These are phyloP conservation scores for Nannochloropsis oceanica DNA, from an alignment of 108 stramenopile genomes.

Conservation along the genomic window DNA sequence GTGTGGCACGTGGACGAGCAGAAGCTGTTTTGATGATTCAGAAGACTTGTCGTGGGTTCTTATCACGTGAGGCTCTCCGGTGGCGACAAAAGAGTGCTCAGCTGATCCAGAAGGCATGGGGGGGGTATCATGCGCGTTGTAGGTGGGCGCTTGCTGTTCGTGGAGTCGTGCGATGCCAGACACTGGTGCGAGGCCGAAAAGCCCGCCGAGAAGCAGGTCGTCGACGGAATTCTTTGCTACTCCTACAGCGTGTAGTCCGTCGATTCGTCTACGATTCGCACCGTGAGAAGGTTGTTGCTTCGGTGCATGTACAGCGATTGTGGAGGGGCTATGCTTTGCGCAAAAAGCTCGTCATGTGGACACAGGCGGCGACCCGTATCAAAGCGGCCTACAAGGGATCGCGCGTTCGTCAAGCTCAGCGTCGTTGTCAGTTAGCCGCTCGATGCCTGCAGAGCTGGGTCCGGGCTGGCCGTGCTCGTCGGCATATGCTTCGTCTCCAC, in stretches of 20 bases:
- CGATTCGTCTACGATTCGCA: not conserved
- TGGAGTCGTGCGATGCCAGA: not conserved
- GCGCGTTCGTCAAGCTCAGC: not conserved
- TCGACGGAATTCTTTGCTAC: not conserved
- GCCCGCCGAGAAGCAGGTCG: not conserved
- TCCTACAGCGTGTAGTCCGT: not conserved
- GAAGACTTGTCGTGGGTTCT: not conserved
- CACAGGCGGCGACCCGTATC: not conserved
- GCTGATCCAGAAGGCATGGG: not conserved
- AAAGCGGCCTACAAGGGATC: not conserved
- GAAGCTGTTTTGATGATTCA: not conserved
- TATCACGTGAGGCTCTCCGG: not conserved
- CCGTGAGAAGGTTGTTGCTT: not conserved
- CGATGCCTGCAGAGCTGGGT: not conserved
- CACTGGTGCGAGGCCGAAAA: not conserved
- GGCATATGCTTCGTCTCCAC: not conserved
- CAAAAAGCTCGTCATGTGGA: not conserved
- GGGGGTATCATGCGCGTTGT: not conserved
- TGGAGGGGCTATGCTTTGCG: not conserved
- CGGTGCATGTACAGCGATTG: not conserved
- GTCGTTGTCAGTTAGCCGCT: not conserved
- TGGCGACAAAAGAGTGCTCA: not conserved
- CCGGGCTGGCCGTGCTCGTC: not conserved
- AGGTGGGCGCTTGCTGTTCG: not conserved
- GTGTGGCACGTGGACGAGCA: not conserved